Percentiles rank a stretch among this genome's conserved stretches.
phyloP scores from a whole-genome alignment of 1,284 basidiomycete genomes.

The Tilletia horrida region DNA sequence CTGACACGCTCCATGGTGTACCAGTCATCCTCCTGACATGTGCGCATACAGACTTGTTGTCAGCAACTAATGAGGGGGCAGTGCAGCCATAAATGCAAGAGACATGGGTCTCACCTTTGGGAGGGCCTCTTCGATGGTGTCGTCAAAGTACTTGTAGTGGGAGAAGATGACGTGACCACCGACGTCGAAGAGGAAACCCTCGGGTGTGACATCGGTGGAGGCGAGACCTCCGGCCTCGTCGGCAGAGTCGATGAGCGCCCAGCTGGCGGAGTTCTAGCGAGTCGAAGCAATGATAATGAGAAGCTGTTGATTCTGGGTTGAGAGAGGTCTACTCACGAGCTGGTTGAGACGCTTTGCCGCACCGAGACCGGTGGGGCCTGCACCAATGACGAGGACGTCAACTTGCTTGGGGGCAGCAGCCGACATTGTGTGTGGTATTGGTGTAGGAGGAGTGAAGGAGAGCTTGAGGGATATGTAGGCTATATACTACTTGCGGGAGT shows the following conservation, averaged over 20 bases:
- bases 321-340: constrained; percentile 44
- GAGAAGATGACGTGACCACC: constrained; percentile 63
- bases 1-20: constrained; percentile 61
- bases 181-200: constrained; percentile 62
- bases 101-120: constrained; percentile 39
- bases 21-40: constrained; percentile 56
- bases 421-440: too few species aligned
- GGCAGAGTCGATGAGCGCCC: constrained; percentile 58
- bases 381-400: constrained; percentile 54
- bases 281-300: neutral
- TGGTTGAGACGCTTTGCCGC: constrained; percentile 61
- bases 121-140: constrained; percentile 59
- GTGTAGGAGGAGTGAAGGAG: too few species aligned
- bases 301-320: neutral
- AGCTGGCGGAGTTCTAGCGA: constrained; percentile 55
- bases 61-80: neutral
- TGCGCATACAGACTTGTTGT: neutral
- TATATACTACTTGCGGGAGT: too few species aligned
- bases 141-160: constrained; percentile 62
- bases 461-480: too few species aligned
- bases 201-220: constrained; percentile 59
- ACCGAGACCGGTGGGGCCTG: constrained; percentile 58
- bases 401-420: constrained; percentile 26
- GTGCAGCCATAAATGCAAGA: neutral
- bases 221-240: constrained; percentile 60